Conservation (phyloP, 2,329 filamentous ascomycete species). For the Podosphaera xanthii region DNA sequence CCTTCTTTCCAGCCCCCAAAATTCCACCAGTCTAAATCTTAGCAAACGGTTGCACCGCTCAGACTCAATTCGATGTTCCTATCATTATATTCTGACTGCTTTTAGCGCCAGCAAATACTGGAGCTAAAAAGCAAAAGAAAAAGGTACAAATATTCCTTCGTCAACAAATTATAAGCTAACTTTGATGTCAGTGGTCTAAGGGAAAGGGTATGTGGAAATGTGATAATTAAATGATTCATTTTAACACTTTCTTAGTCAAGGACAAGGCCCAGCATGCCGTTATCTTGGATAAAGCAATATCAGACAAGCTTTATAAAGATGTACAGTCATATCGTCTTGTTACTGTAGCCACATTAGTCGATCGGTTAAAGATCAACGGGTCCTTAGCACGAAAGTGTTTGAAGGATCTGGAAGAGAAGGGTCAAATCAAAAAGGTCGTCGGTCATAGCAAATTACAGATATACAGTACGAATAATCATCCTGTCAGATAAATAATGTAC, state of each 20-base stretch:
- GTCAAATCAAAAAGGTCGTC: constrained; percentile 93
- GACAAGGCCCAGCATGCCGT: constrained; percentile 99
- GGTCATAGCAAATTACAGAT: constrained; percentile 94
- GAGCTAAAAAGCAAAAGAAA: constrained; percentile 61
- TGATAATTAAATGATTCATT: constrained; percentile 1
- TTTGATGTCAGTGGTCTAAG: constrained; percentile 30
- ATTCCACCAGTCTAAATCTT: no score
- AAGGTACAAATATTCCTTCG: constrained; percentile 19
- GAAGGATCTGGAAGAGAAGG: constrained; percentile 88
- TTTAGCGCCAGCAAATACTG: constrained; percentile 30
- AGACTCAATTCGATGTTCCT: not conserved
- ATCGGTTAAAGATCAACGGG: constrained; percentile 99
- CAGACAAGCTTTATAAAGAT: constrained; percentile 99
- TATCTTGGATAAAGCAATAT: constrained; percentile 91
- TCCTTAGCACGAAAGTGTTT: constrained; percentile 80
- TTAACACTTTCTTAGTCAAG: constrained; percentile 53
- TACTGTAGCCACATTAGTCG: constrained; percentile 94
- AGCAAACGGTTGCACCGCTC: no score
- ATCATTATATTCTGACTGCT: constrained; percentile 2
- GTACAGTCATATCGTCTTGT: constrained; percentile 99
- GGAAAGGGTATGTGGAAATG: constrained; percentile 26
- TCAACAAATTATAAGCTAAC: constrained; percentile 1
- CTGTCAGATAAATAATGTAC: not conserved
- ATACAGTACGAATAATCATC: constrained; percentile 47
- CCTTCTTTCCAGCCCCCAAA: no score